Conservation (phyloP, 164 flowering plant species). For the Pachysandra terminalis region DNA sequence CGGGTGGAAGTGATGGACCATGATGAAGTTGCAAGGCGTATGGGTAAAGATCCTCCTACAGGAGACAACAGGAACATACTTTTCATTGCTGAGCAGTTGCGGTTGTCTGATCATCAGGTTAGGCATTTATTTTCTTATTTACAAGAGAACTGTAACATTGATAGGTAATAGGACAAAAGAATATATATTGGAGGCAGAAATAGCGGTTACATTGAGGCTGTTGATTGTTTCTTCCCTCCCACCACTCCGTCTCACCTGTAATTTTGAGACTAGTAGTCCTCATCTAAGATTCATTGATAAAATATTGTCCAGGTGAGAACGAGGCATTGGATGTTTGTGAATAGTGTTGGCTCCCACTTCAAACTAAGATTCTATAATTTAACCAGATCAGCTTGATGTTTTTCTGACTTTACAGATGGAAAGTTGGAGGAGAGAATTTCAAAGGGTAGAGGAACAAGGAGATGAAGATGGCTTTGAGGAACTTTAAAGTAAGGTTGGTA, state of each 20-base stretch:
- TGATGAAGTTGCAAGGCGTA: conserved; percentile 39
- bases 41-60: conserved; percentile 29
- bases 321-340: no score
- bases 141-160: not conserved
- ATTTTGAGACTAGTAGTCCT: no score
- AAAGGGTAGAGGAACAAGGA: conserved; percentile 72
- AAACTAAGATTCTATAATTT: no score
- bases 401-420: conserved; percentile 57
- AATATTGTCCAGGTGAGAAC: no score
- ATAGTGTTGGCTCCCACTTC: no score
- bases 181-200: not conserved
- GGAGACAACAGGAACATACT: conserved; percentile 39
- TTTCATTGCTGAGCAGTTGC: conserved; percentile 76
- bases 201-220: no score
- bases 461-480: conserved; percentile 98
- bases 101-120: conserved; percentile 89
- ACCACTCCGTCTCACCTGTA: no score
- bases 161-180: not conserved
- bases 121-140: not conserved
- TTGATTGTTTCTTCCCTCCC: no score
- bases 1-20: conserved; percentile 41
- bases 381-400: not conserved
- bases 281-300: no score
- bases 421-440: conserved; percentile 69
- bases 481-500: conserved; percentile 27